Conservation (phyloP, 176 grass and related monocot species). For the Elymus sibiricus region DNA sequence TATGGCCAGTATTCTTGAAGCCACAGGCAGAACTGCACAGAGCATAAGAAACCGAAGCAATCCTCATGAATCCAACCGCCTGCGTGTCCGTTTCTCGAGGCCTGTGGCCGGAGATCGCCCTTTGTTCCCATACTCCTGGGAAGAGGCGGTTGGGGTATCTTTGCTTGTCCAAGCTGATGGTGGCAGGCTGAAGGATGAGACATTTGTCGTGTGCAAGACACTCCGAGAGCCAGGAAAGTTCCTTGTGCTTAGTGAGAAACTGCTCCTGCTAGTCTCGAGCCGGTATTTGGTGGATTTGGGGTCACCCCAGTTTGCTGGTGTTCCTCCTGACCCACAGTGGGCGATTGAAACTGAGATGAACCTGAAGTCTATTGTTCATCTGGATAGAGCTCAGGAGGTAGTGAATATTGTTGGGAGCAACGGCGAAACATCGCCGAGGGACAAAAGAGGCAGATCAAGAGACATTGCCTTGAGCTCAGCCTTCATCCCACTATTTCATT, state of each 20-base stretch:
- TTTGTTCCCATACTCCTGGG: slow-evolving; percentile 85
- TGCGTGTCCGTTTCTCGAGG: slow-evolving; percentile 63
- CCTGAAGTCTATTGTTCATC: slow-evolving; percentile 78
- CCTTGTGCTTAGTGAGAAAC: slow-evolving; percentile 62
- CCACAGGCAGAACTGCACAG: slow-evolving; percentile 95
- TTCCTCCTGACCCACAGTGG: slow-evolving; percentile 78
- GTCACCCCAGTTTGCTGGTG: slow-evolving; percentile 56
- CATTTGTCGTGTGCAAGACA: slow-evolving; percentile 83
- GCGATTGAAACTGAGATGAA: slow-evolving; percentile 70
- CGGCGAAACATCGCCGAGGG: slow-evolving; percentile 58
- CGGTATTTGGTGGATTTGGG: slow-evolving; percentile 56
- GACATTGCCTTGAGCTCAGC: slow-evolving; percentile 53
- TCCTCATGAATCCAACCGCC: slow-evolving; percentile 63
- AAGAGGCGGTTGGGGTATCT: slow-evolving; percentile 77
- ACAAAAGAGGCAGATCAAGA: slow-evolving; percentile 45
- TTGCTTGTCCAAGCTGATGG: slow-evolving; percentile 66
- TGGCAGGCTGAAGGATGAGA: slow-evolving; percentile 70
- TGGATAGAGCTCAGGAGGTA: slow-evolving; percentile 70
- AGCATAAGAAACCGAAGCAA: slow-evolving; percentile 90
- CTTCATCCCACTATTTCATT: slow-evolving; percentile 76
- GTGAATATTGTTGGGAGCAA: slow-evolving; percentile 95
- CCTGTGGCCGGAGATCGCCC: slow-evolving; percentile 52
- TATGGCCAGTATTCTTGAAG: slow-evolving; percentile 92
- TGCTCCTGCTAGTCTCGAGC: slow-evolving; percentile 61
- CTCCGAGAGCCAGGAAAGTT: slow-evolving; percentile 63